Evolutionary conservation across 306 rosid species (phyloP).

Genomic region (Boehmeria nivea): DNA sequence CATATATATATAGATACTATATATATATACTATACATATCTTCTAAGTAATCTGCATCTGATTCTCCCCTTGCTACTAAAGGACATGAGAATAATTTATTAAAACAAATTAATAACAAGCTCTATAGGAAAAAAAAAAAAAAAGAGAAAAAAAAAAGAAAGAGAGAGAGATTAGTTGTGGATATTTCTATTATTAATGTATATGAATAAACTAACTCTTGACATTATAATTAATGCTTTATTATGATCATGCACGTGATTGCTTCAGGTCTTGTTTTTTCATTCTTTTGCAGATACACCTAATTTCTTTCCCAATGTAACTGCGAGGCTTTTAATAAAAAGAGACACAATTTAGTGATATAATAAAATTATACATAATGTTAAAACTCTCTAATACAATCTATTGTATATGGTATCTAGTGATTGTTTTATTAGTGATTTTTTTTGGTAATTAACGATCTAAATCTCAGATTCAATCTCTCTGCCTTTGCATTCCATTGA

Average conservation of each 20-base stretch:
- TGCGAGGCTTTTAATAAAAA: neutral
- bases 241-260: constrained; percentile 9
- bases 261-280: neutral
- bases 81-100: constrained; percentile 9
- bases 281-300: neutral
- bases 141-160: neutral
- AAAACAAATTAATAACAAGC: neutral
- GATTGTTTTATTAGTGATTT: too few relatives aligned
- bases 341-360: too few relatives aligned
- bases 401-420: too few relatives aligned
- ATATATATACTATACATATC: neutral
- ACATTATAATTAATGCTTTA: constrained; percentile 3
- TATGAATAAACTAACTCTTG: neutral
- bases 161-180: neutral
- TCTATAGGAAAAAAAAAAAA: too few relatives aligned
- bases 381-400: too few relatives aligned
- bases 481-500: neutral
- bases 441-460: too few relatives aligned
- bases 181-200: neutral
- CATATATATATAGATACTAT: too few relatives aligned
- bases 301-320: neutral
- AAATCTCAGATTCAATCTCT: too few relatives aligned
- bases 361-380: too few relatives aligned
- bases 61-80: constrained; percentile 7
- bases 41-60: neutral